A percentile compares a stretch with the other conserved stretches of the same genome.
Evolutionary conservation across 495 filamentous ascomycete species (phyloP).

Genomic region (Xylaria bambusicola): DNA sequence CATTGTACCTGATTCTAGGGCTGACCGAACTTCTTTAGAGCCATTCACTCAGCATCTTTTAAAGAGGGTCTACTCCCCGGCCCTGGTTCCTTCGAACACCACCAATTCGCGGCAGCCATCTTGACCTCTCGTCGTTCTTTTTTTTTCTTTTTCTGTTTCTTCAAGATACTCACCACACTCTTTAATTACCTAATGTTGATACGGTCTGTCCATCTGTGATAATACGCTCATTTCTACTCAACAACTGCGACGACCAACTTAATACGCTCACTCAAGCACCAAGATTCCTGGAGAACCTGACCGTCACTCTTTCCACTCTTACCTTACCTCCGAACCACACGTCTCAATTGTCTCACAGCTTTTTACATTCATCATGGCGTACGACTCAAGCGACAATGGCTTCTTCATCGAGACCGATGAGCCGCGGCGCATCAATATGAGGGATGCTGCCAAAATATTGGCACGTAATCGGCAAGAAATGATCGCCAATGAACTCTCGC

Average conservation of each 20-base stretch:
- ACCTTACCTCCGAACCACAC: slow-evolving; percentile 21
- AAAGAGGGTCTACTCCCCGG: slow-evolving; percentile 42
- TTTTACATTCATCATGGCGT: slow-evolving; percentile 68
- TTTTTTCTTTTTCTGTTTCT: slow-evolving; percentile 43
- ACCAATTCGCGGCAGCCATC: slow-evolving; percentile 41
- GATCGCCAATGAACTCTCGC: slow-evolving; percentile 85
- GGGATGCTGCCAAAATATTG: slow-evolving; percentile 72
- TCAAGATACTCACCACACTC: slow-evolving; percentile 51
- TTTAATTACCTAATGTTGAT: slow-evolving; percentile 56
- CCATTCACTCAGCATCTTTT: slow-evolving; percentile 32
- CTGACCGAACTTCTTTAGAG: slow-evolving; percentile 34
- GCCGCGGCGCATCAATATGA: slow-evolving; percentile 53
- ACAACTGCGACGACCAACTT: slow-evolving; percentile 42
- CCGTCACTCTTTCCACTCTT: slow-evolving; percentile 44
- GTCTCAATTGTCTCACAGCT: slow-evolving; percentile 18
- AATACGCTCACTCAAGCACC: slow-evolving; percentile 36
- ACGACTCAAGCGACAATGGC: slow-evolving; percentile 58
- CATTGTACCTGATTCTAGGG: slow-evolving; percentile 28
- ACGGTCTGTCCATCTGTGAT: slow-evolving; percentile 42
- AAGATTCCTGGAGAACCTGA: slow-evolving; percentile 57
- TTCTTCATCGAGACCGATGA: slow-evolving; percentile 90
- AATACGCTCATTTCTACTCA: slow-evolving; percentile 49
- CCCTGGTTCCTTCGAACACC: slow-evolving; percentile 36
- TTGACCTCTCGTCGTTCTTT: slow-evolving; percentile 51
- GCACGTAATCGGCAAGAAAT: slow-evolving; percentile 76